phyloP scores from a whole-genome alignment of 106 monocot genomes.

The Hemerocallis citrina region DNA sequence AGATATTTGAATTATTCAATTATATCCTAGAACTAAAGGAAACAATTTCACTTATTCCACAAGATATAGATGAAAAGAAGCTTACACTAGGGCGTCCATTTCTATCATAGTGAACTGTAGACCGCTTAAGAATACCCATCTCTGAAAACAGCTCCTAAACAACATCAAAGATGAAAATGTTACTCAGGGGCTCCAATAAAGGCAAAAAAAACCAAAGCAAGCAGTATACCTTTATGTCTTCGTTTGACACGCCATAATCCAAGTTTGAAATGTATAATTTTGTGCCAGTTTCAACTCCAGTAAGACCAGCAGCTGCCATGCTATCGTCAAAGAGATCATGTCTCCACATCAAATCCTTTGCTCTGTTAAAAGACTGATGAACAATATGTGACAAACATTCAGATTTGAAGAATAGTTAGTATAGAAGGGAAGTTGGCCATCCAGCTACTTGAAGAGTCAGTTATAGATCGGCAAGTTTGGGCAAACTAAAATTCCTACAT shows the following conservation, averaged over 20 bases:
- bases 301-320: conserved; percentile 59
- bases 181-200: neutral
- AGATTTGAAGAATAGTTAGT: conserved; percentile 43
- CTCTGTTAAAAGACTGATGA: conserved; percentile 81
- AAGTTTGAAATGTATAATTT: conserved; percentile 96
- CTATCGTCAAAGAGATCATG: conserved; percentile 77
- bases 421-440: conserved; percentile 16
- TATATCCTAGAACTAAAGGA: neutral
- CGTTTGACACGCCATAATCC: conserved; percentile 91
- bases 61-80: conserved; percentile 11
- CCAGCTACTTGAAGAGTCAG: conserved; percentile 19
- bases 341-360: conserved; percentile 54
- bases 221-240: conserved; percentile 83
- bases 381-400: conserved; percentile 27
- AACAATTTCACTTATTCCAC: neutral
- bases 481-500: conserved; percentile 4
- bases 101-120: conserved; percentile 78
- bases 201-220: neutral
- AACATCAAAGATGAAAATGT: neutral
- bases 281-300: conserved; percentile 54
- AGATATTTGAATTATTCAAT: neutral
- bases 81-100: conserved; percentile 80
- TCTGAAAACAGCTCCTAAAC: conserved; percentile 96
- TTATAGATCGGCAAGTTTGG: conserved; percentile 19
- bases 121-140: conserved; percentile 69